Percentiles rank a stretch among this genome's conserved stretches.
Evolutionary conservation across 345 rosid species (phyloP).

Genomic region (Citrus australasica): DNA sequence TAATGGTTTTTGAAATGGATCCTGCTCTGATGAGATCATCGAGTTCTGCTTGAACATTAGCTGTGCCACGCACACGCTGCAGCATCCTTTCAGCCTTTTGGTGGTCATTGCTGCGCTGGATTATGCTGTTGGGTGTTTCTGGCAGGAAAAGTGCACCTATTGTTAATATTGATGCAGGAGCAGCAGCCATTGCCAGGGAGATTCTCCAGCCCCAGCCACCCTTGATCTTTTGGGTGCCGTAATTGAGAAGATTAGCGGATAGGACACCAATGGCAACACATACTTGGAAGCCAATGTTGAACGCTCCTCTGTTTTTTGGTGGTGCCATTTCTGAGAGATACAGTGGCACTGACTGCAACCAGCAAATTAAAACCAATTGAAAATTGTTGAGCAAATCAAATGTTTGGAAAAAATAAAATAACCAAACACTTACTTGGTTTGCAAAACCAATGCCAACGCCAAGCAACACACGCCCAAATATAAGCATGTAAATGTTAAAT

Average conservation of each 20-base stretch:
- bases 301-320: slow-evolving; percentile 66
- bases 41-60: slow-evolving; percentile 49
- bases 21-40: slow-evolving; percentile 57
- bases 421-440: slow-evolving; percentile 48
- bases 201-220: slow-evolving; percentile 75
- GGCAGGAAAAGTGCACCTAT: slow-evolving; percentile 64
- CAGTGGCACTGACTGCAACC: slow-evolving; percentile 67
- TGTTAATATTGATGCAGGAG: slow-evolving; percentile 60
- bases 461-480: slow-evolving; percentile 62
- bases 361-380: neutral
- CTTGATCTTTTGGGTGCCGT: slow-evolving; percentile 55
- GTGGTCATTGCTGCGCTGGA: slow-evolving; percentile 35
- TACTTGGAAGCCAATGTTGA: slow-evolving; percentile 70
- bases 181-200: slow-evolving; percentile 64
- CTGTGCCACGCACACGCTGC: slow-evolving; percentile 54
- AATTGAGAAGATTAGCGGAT: slow-evolving; percentile 56
- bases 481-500: slow-evolving; percentile 49
- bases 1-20: slow-evolving; percentile 19
- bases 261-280: slow-evolving; percentile 58
- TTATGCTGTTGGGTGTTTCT: slow-evolving; percentile 69
- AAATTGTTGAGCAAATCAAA: neutral
- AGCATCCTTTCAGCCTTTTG: slow-evolving; percentile 47
- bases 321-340: slow-evolving; percentile 90
- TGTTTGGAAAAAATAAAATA: neutral
- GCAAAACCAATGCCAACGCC: slow-evolving; percentile 76